Evolutionary conservation across 78 protist genomes (phyloP).

Genomic region (Dictyostelium capitatum): DNA sequence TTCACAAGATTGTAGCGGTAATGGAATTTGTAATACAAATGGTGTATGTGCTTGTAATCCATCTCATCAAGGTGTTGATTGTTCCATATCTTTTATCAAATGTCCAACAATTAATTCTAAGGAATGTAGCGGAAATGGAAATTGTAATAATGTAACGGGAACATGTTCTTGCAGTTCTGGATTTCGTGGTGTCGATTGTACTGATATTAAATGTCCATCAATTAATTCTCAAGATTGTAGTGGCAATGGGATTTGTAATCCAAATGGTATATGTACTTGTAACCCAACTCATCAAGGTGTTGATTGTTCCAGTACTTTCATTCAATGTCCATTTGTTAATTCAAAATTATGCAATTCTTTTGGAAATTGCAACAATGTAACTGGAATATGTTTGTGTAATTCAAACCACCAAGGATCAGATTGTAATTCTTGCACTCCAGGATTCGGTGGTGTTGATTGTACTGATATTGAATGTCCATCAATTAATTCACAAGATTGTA

Average conservation of each 20-base stretch:
- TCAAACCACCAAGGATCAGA: background rate
- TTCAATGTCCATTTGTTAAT: no score
- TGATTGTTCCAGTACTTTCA: background rate
- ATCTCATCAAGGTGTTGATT: background rate
- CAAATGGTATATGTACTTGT: background rate
- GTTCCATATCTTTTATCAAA: background rate
- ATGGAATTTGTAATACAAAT: no score
- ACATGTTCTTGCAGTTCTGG: background rate
- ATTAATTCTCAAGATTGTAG: no score
- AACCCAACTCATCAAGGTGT: background rate
- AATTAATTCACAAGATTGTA: background rate
- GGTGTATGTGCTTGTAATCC: background rate
- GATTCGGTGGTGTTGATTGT: background rate
- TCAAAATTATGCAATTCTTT: no score
- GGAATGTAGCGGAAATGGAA: no score
- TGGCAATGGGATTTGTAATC: no score
- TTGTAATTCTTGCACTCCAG: background rate
- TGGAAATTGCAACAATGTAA: background rate
- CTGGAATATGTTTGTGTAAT: background rate
- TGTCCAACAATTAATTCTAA: no score
- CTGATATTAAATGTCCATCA: no score
- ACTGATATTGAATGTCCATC: background rate
- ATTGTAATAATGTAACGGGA: background rate
- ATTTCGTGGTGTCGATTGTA: background rate
- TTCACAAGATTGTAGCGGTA: no score